Evolutionary conservation across 78 protist genomes (phyloP).

Genomic region (Salpingoeca rosetta): DNA sequence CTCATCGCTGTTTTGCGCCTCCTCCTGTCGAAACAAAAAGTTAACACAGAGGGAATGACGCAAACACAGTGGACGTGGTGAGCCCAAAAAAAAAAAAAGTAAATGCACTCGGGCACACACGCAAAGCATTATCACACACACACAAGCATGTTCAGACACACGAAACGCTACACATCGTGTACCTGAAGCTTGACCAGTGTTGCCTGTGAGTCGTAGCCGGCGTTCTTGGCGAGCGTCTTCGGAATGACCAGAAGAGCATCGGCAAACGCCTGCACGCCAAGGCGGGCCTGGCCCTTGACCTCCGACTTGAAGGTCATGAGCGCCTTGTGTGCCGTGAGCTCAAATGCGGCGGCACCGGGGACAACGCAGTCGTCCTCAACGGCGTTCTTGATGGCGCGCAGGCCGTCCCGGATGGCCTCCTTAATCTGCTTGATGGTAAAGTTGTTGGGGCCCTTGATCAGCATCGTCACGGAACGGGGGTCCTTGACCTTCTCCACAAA

Average conservation of each 20-base stretch:
- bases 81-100: neutral
- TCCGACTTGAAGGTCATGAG: constrained; percentile 61
- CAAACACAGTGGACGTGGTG: neutral
- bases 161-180: too few species aligned
- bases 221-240: constrained; percentile 89
- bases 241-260: constrained; percentile 95
- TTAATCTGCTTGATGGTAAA: constrained; percentile 93
- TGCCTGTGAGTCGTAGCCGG: constrained; percentile 90
- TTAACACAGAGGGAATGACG: too few species aligned
- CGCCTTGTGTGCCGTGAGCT: constrained; percentile 57
- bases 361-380: constrained; percentile 78
- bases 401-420: constrained; percentile 99
- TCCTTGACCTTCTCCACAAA: constrained; percentile 92
- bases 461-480: constrained; percentile 91
- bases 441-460: constrained; percentile 93
- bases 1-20: constrained; percentile 55
- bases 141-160: neutral
- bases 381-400: constrained; percentile 95
- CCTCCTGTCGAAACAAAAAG: too few species aligned
- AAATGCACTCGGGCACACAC: neutral
- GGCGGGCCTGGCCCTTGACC: constrained; percentile 47
- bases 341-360: constrained; percentile 98
- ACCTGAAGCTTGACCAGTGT: constrained; percentile 68
- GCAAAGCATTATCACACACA: neutral
- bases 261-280: constrained; percentile 89